Evolutionary conservation across 345 rosid species (phyloP).

Genomic region (Excoecaria agallocha): DNA sequence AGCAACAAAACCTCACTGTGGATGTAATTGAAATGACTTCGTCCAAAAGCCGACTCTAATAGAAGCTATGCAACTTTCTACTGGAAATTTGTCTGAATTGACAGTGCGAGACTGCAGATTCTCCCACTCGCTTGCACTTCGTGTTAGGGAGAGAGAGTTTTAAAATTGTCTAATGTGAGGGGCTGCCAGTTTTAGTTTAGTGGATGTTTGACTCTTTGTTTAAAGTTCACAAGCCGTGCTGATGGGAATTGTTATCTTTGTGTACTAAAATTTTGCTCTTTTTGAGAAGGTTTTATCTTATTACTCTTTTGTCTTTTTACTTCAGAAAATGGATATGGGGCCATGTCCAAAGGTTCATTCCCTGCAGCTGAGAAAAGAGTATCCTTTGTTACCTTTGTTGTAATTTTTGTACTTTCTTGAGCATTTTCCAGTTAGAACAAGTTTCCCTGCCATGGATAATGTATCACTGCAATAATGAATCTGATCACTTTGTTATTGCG

Average conservation of each 20-base stretch:
- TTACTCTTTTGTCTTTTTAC: conserved; percentile 7
- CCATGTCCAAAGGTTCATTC: conserved; percentile 99
- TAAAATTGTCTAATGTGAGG: not conserved
- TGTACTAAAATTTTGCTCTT: not conserved
- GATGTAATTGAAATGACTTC: not conserved
- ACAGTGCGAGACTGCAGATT: not conserved
- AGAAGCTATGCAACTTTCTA: not conserved
- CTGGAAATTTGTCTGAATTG: not conserved
- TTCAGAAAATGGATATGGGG: conserved; percentile 99
- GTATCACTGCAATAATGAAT: too few species aligned
- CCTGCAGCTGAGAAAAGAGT: conserved; percentile 93
- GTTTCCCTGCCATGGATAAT: too few species aligned
- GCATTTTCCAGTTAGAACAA: not conserved
- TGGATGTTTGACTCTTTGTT: not conserved
- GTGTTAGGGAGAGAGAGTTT: not conserved
- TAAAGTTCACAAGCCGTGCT: not conserved
- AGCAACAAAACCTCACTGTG: not conserved
- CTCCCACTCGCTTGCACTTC: not conserved
- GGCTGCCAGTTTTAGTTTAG: not conserved
- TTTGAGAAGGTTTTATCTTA: not conserved
- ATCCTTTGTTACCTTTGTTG: conserved; percentile 38
- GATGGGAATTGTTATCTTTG: not conserved
- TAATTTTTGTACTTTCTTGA: not conserved
- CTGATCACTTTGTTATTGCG: too few species aligned
- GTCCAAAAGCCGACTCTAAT: not conserved